phyloP scores from a whole-genome alignment of 1,139 yeast genomes.

The Debaryomycetaceae sp. region DNA sequence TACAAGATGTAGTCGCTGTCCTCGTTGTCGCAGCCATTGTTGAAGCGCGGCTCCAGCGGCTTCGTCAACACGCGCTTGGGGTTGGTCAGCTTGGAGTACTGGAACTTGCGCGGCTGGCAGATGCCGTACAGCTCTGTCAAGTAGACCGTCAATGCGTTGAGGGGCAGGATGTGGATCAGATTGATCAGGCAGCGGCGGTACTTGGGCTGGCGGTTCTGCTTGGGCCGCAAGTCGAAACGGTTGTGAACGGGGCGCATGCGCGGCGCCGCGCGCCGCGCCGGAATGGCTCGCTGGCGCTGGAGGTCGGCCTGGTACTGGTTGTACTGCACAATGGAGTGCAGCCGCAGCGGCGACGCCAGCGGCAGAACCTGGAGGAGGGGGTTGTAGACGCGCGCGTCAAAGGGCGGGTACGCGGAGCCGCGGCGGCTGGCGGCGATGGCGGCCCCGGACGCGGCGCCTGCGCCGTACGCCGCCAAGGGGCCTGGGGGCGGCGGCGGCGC shows the following conservation, averaged over 20 bases:
- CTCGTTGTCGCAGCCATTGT: conserved; percentile 84
- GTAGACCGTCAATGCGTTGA: conserved; percentile 73
- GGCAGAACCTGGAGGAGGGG: conserved; percentile 4
- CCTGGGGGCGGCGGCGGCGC: conserved; percentile 6
- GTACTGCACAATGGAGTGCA: conserved; percentile 35
- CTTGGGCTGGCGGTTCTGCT: conserved; percentile 61
- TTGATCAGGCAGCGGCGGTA: conserved; percentile 78
- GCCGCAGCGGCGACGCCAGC: conserved; percentile 18
- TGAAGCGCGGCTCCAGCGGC: conserved; percentile 78
- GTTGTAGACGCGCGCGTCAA: conserved; percentile 5
- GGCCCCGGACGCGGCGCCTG: conserved; percentile 4
- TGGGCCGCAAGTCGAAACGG: conserved; percentile 59
- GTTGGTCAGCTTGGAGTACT: conserved; percentile 78
- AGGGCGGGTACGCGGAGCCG: conserved; percentile 33
- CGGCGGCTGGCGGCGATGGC: conserved; percentile 21
- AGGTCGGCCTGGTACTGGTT: conserved; percentile 34
- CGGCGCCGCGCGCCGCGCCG: conserved; percentile 33
- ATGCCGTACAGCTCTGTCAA: conserved; percentile 77
- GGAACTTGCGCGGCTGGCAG: conserved; percentile 79
- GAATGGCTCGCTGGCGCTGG: conserved; percentile 21
- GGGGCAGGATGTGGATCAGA: conserved; percentile 80
- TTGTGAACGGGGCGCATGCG: conserved; percentile 32
- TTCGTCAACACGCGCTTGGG: conserved; percentile 91
- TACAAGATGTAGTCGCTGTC: conserved; percentile 88
- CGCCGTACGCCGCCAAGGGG: conserved; percentile 5